These are phyloP conservation scores for Spencermartinsiella ligniputridi DNA, from an alignment of 1,139 yeast genomes.

Conservation along the genomic window DNA sequence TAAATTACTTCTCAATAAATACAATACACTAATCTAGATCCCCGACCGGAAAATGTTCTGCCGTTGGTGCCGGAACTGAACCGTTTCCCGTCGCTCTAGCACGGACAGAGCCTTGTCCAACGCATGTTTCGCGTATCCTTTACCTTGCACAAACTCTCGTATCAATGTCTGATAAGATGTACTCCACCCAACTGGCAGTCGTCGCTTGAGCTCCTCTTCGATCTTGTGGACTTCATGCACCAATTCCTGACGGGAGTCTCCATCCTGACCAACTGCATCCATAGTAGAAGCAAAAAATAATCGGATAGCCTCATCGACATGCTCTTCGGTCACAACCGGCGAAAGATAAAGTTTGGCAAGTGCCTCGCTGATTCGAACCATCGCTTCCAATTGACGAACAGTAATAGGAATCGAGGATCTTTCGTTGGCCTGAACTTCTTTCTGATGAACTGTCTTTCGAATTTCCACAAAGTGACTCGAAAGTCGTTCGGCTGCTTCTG, in stretches of 20 bases:
- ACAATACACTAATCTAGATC: constrained; percentile 37
- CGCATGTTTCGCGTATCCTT: constrained; percentile 63
- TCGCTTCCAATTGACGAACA: constrained; percentile 95
- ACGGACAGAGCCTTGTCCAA: constrained; percentile 79
- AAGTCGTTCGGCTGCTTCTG: constrained; percentile 85
- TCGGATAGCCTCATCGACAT: constrained; percentile 94
- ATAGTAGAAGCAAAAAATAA: constrained; percentile 94
- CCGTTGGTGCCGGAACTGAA: constrained; percentile 84
- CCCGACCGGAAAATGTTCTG: constrained; percentile 80
- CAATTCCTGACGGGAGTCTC: constrained; percentile 48
- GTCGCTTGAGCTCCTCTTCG: constrained; percentile 79
- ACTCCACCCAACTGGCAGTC: constrained; percentile 96
- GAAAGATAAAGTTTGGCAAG: constrained; percentile 80
- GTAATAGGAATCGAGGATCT: constrained; percentile 97
- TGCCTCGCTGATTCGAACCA: constrained; percentile 91
- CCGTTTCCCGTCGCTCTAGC: constrained; percentile 79
- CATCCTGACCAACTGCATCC: constrained; percentile 93
- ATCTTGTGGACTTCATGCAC: constrained; percentile 70
- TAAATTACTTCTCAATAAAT: too few relatives aligned
- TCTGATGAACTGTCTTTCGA: constrained; percentile 74
- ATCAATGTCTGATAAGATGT: constrained; percentile 82
- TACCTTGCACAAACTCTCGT: constrained; percentile 72
- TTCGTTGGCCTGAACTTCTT: constrained; percentile 78
- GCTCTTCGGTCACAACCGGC: constrained; percentile 81
- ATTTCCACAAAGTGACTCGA: constrained; percentile 94